A percentile compares a stretch with the other conserved stretches of the same genome.
phyloP scores from a whole-genome alignment of 345 rosid genomes.

The Chamaenerion angustifolium region DNA sequence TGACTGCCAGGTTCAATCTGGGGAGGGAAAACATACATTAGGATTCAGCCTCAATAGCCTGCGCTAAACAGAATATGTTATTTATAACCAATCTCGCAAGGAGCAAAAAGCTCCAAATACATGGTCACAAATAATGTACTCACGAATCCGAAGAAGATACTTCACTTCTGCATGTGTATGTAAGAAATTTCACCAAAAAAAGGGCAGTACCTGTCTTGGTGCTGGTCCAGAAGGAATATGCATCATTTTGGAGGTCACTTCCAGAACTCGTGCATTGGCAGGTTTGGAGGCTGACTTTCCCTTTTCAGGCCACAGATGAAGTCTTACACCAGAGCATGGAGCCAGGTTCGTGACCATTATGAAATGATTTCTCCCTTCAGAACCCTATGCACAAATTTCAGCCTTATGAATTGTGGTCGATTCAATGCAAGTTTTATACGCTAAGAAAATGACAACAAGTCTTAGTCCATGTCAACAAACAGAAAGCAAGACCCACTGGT shows the following conservation, averaged over 20 bases:
- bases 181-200: background rate
- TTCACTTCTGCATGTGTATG: slow-evolving; percentile 9
- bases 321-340: slow-evolving; percentile 88
- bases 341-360: slow-evolving; percentile 88
- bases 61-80: too few species aligned
- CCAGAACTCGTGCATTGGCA: slow-evolving; percentile 43
- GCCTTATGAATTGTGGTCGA: background rate
- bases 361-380: slow-evolving; percentile 70
- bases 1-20: slow-evolving; percentile 98
- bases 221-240: slow-evolving; percentile 90
- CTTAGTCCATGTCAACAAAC: too few species aligned
- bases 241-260: slow-evolving; percentile 90
- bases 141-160: background rate
- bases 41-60: slow-evolving; percentile 9
- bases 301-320: slow-evolving; percentile 91
- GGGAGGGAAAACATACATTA: slow-evolving; percentile 12
- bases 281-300: slow-evolving; percentile 43
- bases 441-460: too few species aligned
- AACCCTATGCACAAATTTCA: slow-evolving; percentile 41
- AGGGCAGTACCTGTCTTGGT: slow-evolving; percentile 58
- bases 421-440: too few species aligned
- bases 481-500: too few species aligned
- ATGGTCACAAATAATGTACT: too few species aligned
- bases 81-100: too few species aligned
- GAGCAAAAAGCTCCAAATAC: too few species aligned